Percentiles rank a stretch among this genome's conserved stretches.
Evolutionary conservation across 306 rosid genomes (phyloP).

Genomic region (Canavalia ensiformis): DNA sequence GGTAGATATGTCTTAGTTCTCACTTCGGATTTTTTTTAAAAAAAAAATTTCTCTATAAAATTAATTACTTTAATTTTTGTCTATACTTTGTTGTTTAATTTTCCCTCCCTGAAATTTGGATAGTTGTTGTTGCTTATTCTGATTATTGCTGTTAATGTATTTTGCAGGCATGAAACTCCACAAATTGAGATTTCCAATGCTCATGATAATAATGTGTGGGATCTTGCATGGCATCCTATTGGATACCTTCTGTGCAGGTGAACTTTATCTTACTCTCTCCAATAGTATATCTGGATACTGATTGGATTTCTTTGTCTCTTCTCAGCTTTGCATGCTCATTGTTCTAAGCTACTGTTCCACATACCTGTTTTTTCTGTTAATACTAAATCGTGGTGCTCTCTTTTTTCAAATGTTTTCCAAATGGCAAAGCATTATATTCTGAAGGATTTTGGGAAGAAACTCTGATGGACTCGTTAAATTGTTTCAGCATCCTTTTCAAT

Average conservation of each 20-base stretch:
- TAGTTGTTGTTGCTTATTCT: constrained; percentile 37
- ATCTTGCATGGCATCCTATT: constrained; percentile 99
- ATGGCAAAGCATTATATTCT: constrained; percentile 6
- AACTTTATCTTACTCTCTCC: constrained; percentile 38
- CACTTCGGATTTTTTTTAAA: not conserved
- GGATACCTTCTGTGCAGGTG: constrained; percentile 99
- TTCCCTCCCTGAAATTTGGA: constrained; percentile 7
- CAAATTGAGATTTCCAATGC: constrained; percentile 91
- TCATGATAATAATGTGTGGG: constrained; percentile 97
- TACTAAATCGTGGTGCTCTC: constrained; percentile 11
- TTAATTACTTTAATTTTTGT: constrained; percentile 24
- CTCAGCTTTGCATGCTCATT: constrained; percentile 13
- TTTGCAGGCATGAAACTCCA: constrained; percentile 91
- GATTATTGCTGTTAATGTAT: constrained; percentile 42
- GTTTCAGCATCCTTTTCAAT: constrained; percentile 14
- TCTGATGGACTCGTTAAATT: not conserved
- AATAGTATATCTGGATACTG: constrained; percentile 23
- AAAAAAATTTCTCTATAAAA: not conserved
- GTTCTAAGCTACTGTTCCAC: constrained; percentile 19
- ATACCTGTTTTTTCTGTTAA: constrained; percentile 21
- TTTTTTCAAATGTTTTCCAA: constrained; percentile 1
- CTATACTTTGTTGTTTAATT: not conserved
- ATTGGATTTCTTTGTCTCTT: constrained; percentile 29
- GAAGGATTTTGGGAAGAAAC: constrained; percentile 15
- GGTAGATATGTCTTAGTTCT: constrained; percentile 11